These are phyloP conservation scores for Rhizopogon vulgaris DNA, from an alignment of 768 basidiomycete genomes.

Conservation along the genomic window DNA sequence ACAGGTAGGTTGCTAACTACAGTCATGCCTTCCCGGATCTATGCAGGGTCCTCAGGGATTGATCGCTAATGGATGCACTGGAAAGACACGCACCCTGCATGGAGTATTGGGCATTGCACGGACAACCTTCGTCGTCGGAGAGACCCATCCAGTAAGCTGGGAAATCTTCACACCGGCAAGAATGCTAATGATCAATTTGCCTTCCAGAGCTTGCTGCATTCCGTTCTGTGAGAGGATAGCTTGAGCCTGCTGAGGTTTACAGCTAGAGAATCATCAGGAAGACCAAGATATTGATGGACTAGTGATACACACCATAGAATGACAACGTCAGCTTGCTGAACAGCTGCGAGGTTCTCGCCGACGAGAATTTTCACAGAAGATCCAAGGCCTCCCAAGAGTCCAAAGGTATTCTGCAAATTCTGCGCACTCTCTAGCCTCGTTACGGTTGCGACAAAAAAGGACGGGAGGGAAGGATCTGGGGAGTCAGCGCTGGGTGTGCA, in stretches of 20 bases:
- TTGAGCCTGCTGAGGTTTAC: conserved; percentile 87
- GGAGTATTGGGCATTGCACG: conserved; percentile 99
- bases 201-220: conserved; percentile 75
- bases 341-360: conserved; percentile 68
- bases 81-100: conserved; percentile 59
- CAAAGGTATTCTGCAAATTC: conserved; percentile 60
- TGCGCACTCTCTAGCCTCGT: conserved; percentile 67
- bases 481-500: conserved; percentile 53
- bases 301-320: conserved; percentile 67
- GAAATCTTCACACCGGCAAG: conserved; percentile 92
- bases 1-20: conserved; percentile 72
- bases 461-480: conserved; percentile 67
- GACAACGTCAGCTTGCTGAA: conserved; percentile 72
- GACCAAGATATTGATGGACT: not conserved
- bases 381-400: conserved; percentile 51
- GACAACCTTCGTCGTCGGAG: conserved; percentile 74
- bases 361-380: conserved; percentile 63
- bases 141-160: conserved; percentile 74
- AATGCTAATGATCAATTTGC: conserved; percentile 93
- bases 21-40: conserved; percentile 99
- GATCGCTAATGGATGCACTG: not conserved
- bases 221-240: conserved; percentile 67
- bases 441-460: conserved; percentile 84
- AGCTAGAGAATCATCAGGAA: conserved; percentile 41
- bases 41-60: not conserved